A percentile compares a stretch with the other conserved stretches of the same genome.
phyloP scores from a whole-genome alignment of 805 yeast genomes.

The Metschnikowia sp. region DNA sequence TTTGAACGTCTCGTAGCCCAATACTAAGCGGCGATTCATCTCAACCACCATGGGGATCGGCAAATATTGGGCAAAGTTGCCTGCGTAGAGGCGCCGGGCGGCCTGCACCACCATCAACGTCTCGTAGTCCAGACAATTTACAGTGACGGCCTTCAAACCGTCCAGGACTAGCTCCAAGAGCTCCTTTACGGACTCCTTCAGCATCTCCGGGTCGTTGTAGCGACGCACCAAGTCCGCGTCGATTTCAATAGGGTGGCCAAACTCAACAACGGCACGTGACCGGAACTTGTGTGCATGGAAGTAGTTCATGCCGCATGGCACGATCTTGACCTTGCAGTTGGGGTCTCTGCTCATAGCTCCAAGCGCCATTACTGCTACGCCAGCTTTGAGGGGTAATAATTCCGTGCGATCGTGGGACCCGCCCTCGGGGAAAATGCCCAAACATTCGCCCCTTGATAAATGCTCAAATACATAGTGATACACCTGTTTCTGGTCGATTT shows the following conservation, averaged over 20 bases:
- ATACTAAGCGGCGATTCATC: constrained; percentile 81
- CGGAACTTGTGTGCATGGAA: constrained; percentile 95
- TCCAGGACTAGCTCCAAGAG: constrained; percentile 67
- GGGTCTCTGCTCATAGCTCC: constrained; percentile 86
- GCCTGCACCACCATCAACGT: constrained; percentile 87
- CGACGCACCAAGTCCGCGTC: constrained; percentile 51
- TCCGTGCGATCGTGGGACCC: constrained; percentile 97
- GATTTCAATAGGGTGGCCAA: constrained; percentile 82
- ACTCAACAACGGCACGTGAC: constrained; percentile 92
- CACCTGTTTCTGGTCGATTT: constrained; percentile 81
- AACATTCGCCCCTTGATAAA: constrained; percentile 71
- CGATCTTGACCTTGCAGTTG: constrained; percentile 73
- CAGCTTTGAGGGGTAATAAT: constrained; percentile 88
- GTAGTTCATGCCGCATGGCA: constrained; percentile 97
- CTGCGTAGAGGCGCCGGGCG: constrained; percentile 82
- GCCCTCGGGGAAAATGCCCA: constrained; percentile 97
- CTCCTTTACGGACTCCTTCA: constrained; percentile 70
- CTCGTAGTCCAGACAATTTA: constrained; percentile 84
- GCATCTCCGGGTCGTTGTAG: constrained; percentile 63
- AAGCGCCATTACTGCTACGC: constrained; percentile 96
- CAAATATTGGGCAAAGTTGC: constrained; percentile 64
- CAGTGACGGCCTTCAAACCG: constrained; percentile 81
- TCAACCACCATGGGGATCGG: constrained; percentile 86
- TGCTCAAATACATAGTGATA: constrained; percentile 84
- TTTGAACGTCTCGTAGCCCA: constrained; percentile 73